phyloP scores from a whole-genome alignment of 345 rosid genomes.

The Pistacia vera region DNA sequence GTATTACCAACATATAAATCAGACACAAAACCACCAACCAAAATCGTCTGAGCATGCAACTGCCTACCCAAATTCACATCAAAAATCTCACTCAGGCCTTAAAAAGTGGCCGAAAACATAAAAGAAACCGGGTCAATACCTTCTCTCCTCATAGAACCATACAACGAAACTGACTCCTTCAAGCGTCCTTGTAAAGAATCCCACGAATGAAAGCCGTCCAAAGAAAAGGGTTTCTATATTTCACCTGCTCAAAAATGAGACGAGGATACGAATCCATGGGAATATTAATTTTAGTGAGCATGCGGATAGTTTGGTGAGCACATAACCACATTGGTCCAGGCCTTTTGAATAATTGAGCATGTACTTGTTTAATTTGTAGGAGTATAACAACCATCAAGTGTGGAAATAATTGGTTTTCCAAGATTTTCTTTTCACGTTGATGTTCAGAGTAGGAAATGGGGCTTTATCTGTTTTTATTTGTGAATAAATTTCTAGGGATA shows the following conservation, averaged over 20 bases:
- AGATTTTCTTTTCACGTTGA: conserved; percentile 25
- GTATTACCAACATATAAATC: conserved; percentile 72
- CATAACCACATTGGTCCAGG: conserved; percentile 57
- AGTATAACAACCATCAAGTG: conserved; percentile 52
- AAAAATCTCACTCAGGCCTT: conserved; percentile 49
- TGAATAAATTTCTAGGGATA: conserved; percentile 30
- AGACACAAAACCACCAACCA: conserved; percentile 58
- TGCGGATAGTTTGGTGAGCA: conserved; percentile 79
- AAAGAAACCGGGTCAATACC: conserved; percentile 62
- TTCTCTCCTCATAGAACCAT: conserved; percentile 53
- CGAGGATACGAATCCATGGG: conserved; percentile 61
- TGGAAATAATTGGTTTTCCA: conserved; percentile 46
- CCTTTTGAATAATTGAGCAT: conserved; percentile 49
- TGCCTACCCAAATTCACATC: conserved; percentile 63
- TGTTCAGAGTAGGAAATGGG: conserved; percentile 28
- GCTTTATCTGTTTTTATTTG: conserved; percentile 8
- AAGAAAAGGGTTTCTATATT: conserved; percentile 65
- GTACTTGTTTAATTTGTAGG: conserved; percentile 57
- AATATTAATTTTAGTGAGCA: conserved; percentile 46
- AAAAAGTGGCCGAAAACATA: conserved; percentile 80
- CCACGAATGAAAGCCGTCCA: conserved; percentile 82
- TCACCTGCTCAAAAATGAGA: conserved; percentile 55
- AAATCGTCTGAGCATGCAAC: conserved; percentile 73
- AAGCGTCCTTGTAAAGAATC: conserved; percentile 42
- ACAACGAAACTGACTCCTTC: conserved; percentile 42